Base-by-base conservation (phyloP, 805 yeast species). In the Tanozyma kutaoensis region DNA sequence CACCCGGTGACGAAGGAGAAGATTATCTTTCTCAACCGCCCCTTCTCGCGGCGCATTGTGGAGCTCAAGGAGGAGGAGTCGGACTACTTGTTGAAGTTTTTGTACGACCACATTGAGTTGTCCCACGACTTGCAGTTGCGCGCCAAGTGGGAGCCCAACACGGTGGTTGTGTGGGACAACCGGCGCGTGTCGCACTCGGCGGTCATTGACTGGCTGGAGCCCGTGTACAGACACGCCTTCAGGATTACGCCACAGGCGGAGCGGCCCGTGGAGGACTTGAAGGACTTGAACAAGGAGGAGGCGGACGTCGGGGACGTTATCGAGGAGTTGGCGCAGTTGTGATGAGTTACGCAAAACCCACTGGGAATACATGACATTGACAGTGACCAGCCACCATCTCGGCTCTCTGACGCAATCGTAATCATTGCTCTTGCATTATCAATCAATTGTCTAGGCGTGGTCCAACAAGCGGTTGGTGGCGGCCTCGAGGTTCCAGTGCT, bases 381-480 rank as follows among this genome's bases (percentile, higher is more conserved):
- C n/a, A n/a, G n/a, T n/a, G n/a, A n/a, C n/a, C n/a, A n/a, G n/a
- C n/a, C n/a, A n/a, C n/a, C n/a, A n/a, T n/a, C n/a, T n/a, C n/a
- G n/a, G n/a, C n/a, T n/a, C n/a, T n/a, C n/a, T n/a, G n/a, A n/a
- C n/a, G n/a, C n/a, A n/a, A n/a, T n/a, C n/a, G n/a, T n/a, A n/a
- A n/a, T n/a, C n/a, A n/a, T n/a, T n/a, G n/a, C n/a, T n/a, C n/a
- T n/a, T n/a, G n/a, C n/a, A n/a, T n/a, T n/a, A n/a, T n/a, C n/a
- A n/a, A n/a, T n/a, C n/a, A n/a, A n/a, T n/a, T n/a, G n/a, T n/a
- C 21, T 20, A 74, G 28, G 82, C 80, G 33, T 72, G 62, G 44
- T 85, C 96, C 36, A 85, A 57, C 36, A 86, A 58, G 43, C 62
- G 73, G 47, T 86, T 86, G 1, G 95, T 80, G n/a, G 97, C 95